Base-by-base conservation (phyloP, 306 rosid species). In the Cotoneaster glaucophyllus region DNA sequence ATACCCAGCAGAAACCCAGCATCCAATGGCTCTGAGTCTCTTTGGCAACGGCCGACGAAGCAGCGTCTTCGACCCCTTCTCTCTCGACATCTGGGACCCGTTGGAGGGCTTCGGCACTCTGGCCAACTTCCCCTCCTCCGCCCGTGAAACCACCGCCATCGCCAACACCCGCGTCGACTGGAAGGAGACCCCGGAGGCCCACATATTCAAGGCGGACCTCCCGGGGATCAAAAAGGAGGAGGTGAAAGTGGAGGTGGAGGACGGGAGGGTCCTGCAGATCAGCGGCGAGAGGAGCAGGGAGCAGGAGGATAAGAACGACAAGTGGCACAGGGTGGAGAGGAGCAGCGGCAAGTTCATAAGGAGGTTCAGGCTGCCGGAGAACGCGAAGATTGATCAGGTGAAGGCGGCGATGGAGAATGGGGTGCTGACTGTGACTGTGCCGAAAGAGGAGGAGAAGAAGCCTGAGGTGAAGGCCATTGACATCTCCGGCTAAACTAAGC, bases 121-220 rank as follows among this genome's bases (percentile, higher is more conserved):
- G 62, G 62, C 62, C 15, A 56, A 56, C 62, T 0, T 56, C 28
- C 62, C 28, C 24, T n/a, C 62, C 28, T 56, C 62, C 9, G 41
- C 12, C 1, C 15, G 37, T 1, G 86, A 84, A 9, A 73, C 85
- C 15, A 25, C 85, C 24, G 83, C 85, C n/a, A 41, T 81, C 15
- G 87, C 82, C 21, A 70, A 81, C 45, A 44, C 82, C 8, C 81
- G 77, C 4, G 78, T 84, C 43, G 83, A 84, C 52, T 84, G 85
- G 87, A 84, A 78, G 22, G 85, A 84, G 43, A 84, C 85, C 5
- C 85, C 78, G 7, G 61, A 81, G 62, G 85, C 83, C 0, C 87
- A 84, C 43, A 11, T 84, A 19, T 77, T 84, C 78, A 84, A 78
- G 74, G 87, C 81, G 5, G 87, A 81, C 61, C 73, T 84, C 0